Percentiles rank a stretch among this genome's conserved stretches.
Evolutionary conservation across 139 green algal species (phyloP).

Genomic region (Micromonas pusilla): DNA sequence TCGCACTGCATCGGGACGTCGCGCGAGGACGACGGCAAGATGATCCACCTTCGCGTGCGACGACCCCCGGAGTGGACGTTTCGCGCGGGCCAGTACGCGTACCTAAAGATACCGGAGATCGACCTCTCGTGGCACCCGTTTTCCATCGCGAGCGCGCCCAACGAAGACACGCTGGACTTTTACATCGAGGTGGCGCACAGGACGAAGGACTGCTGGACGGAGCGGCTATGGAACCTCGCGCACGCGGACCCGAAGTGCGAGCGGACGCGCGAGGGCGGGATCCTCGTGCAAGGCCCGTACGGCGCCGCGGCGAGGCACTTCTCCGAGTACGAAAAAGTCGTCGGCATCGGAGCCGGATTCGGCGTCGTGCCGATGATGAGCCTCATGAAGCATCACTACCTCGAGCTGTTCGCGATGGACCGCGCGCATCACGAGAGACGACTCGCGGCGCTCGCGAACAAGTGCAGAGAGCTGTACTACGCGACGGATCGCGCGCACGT

Average conservation of each 20-base stretch:
- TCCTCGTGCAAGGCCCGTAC: constrained; percentile 8
- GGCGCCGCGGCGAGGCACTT: not conserved
- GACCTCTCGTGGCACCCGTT: constrained; percentile 21
- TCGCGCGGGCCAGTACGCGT: constrained; percentile 1
- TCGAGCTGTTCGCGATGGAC: not conserved
- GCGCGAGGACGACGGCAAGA: not conserved
- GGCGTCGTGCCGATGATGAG: constrained; percentile 24
- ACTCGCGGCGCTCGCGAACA: not conserved
- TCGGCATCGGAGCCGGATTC: constrained; percentile 10
- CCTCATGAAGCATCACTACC: not conserved
- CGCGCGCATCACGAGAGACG: not conserved
- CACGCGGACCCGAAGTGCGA: not conserved
- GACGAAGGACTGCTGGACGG: constrained; percentile 5
- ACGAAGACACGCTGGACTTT: constrained; percentile 18
- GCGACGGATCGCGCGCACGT: not conserved
- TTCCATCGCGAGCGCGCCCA: not conserved
- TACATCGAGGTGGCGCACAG: constrained; percentile 8
- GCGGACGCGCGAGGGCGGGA: no score
- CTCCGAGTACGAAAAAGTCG: not conserved
- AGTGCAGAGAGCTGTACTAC: not conserved
- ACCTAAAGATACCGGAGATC: not conserved
- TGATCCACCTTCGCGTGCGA: not conserved
- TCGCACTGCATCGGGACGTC: not conserved
- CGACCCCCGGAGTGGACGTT: not conserved
- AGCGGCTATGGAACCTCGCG: not conserved